phyloP scores from a whole-genome alignment of 164 flowering plant species.

The Malania oleifera region DNA sequence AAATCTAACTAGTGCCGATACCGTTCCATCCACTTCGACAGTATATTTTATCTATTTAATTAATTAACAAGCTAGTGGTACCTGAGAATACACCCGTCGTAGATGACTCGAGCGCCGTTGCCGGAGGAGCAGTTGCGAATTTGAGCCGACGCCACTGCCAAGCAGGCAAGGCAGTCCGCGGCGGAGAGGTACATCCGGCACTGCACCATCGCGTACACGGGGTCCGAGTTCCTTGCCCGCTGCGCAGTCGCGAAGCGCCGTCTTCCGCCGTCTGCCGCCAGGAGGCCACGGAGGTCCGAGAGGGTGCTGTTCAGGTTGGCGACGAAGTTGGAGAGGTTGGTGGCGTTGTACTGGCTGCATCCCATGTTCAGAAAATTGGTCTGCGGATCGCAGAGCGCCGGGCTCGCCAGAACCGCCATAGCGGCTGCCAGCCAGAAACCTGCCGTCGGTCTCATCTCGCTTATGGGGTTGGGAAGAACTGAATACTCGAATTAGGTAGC shows the following conservation, averaged over 20 bases:
- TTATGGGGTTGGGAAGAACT: no score
- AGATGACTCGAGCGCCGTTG: constrained; percentile 37
- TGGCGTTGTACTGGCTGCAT: constrained; percentile 29
- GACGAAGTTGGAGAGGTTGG: constrained; percentile 12
- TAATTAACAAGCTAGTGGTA: neutral
- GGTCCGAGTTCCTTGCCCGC: constrained; percentile 20
- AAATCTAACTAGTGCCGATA: no score
- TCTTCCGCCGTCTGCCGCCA: constrained; percentile 7
- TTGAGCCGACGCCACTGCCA: constrained; percentile 19
- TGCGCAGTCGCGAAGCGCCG: constrained; percentile 34
- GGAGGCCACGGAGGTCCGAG: constrained; percentile 12
- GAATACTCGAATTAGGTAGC: no score
- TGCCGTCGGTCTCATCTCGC: no score
- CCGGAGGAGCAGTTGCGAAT: constrained; percentile 39
- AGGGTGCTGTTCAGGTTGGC: constrained; percentile 23
- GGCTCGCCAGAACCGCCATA: neutral
- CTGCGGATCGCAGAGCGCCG: constrained; percentile 16
- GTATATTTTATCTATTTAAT: no score
- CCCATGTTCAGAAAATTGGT: constrained; percentile 20
- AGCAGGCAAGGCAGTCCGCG: constrained; percentile 39
- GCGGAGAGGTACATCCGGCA: constrained; percentile 40
- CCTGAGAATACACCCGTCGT: constrained; percentile 56
- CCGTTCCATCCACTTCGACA: no score
- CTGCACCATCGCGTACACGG: constrained; percentile 38
- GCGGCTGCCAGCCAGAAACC: no score